Percentiles rank a stretch among this genome's conserved stretches.
Evolutionary conservation across 228 moss, liverwort and hornwort species (phyloP).

Genomic region (Sphagnum fallax): DNA sequence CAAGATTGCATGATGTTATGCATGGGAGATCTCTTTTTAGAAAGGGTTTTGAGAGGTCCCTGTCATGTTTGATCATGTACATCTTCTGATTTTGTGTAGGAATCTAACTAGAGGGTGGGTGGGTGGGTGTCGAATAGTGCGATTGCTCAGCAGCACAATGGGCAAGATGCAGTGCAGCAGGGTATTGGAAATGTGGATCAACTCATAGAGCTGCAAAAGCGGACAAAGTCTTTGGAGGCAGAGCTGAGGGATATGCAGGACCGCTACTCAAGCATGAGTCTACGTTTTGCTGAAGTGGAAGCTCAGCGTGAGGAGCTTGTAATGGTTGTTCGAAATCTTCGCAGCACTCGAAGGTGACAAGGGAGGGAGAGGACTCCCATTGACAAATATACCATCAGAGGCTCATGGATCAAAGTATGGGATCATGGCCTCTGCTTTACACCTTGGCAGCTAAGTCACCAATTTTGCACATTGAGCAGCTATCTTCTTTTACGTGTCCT

Average conservation of each 20-base stretch:
- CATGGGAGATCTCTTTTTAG: too few relatives aligned
- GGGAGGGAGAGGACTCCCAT: too few relatives aligned
- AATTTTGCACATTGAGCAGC: too few relatives aligned
- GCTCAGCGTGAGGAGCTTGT: constrained; percentile 71
- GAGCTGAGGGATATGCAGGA: constrained; percentile 88
- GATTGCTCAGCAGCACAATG: constrained; percentile 86
- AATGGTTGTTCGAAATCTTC: constrained; percentile 75
- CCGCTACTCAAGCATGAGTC: constrained; percentile 81
- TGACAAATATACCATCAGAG: too few relatives aligned
- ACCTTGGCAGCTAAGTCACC: too few relatives aligned
- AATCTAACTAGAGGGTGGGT: background rate
- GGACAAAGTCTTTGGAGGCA: constrained; percentile 63
- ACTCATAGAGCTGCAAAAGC: constrained; percentile 60
- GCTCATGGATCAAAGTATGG: too few relatives aligned
- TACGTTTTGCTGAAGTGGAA: constrained; percentile 84
- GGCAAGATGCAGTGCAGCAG: constrained; percentile 77
- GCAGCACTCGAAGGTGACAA: constrained; percentile 8
- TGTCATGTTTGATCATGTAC: too few relatives aligned
- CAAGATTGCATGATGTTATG: background rate
- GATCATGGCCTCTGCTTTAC: too few relatives aligned
- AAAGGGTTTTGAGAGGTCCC: too few relatives aligned
- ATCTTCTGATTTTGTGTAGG: too few relatives aligned
- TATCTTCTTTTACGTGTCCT: too few relatives aligned
- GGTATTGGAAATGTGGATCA: constrained; percentile 79
- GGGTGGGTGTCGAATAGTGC: constrained; percentile 40